These are phyloP conservation scores for Yarrowia sp. DNA, from an alignment of 805 yeast species.

Conservation along the genomic window DNA sequence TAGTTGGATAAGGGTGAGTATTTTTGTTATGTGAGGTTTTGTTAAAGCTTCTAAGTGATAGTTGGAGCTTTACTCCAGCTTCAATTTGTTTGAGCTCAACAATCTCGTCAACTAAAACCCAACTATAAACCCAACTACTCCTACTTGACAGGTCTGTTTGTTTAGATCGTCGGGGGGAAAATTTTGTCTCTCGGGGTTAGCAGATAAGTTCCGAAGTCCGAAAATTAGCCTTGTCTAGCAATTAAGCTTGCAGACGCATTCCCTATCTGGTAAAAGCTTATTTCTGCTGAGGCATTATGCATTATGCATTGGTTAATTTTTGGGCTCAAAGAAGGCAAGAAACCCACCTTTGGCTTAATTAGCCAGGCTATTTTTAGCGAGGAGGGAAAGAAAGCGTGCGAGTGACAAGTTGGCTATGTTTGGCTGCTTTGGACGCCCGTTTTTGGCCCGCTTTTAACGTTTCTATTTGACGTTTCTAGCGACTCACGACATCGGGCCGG, in stretches of 20 bases:
- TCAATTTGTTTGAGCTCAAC: background rate
- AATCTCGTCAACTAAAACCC: background rate
- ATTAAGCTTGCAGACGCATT: conserved; percentile 13
- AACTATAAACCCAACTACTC: background rate
- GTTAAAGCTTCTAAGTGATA: no score
- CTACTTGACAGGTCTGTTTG: conserved; percentile 8
- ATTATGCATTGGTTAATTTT: conserved; percentile 6
- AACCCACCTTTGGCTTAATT: conserved; percentile 8
- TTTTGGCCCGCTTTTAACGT: no score
- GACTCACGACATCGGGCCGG: background rate
- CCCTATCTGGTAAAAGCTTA: conserved; percentile 18
- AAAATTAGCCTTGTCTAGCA: background rate
- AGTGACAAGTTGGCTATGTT: no score
- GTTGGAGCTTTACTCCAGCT: no score
- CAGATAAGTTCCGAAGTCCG: conserved; percentile 15
- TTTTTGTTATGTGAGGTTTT: no score
- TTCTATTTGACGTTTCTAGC: no score
- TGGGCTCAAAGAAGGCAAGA: conserved; percentile 6
- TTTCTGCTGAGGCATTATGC: background rate
- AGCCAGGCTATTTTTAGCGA: background rate
- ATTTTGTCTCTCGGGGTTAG: conserved; percentile 13
- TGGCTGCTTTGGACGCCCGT: no score
- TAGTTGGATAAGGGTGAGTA: no score
- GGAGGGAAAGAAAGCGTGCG: no score
- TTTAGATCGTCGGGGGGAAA: conserved; percentile 32